Percentiles rank a stretch among this genome's conserved stretches.
These are phyloP conservation scores for Cercophora sp. DNA, from an alignment of 495 filamentous ascomycete genomes.

Conservation along the genomic window DNA sequence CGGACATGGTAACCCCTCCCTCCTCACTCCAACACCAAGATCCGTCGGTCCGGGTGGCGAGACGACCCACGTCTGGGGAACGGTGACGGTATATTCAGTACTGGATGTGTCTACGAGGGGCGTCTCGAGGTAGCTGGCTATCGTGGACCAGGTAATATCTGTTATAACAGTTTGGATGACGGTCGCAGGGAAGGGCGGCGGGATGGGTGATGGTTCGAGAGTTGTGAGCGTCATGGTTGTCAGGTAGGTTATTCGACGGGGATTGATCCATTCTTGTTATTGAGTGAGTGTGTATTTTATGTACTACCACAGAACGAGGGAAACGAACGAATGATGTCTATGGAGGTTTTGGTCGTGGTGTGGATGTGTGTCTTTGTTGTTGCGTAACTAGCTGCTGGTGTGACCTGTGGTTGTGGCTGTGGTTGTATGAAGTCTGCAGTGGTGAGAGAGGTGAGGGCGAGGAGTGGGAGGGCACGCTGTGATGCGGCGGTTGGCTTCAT, in stretches of 20 bases:
- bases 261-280: conserved; percentile 11
- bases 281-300: background rate
- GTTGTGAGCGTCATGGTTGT: conserved; percentile 13
- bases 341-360: background rate
- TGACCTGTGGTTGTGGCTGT: too few species aligned
- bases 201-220: conserved; percentile 5
- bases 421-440: too few species aligned
- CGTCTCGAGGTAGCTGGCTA: background rate
- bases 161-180: conserved; percentile 7
- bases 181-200: conserved; percentile 7
- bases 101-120: background rate
- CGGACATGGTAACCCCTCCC: background rate
- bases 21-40: background rate
- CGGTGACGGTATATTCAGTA: background rate
- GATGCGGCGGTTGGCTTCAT: too few species aligned
- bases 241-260: background rate
- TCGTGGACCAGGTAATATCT: conserved; percentile 1
- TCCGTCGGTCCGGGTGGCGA: background rate
- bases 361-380: background rate
- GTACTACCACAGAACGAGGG: too few species aligned
- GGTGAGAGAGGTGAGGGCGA: too few species aligned
- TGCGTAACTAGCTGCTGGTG: background rate
- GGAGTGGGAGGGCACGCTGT: too few species aligned
- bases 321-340: background rate
- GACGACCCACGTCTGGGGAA: conserved; percentile 10